Percentiles rank a stretch among this genome's conserved stretches.
phyloP scores from a whole-genome alignment of 345 rosid genomes.

The Bretschneidera sinensis region DNA sequence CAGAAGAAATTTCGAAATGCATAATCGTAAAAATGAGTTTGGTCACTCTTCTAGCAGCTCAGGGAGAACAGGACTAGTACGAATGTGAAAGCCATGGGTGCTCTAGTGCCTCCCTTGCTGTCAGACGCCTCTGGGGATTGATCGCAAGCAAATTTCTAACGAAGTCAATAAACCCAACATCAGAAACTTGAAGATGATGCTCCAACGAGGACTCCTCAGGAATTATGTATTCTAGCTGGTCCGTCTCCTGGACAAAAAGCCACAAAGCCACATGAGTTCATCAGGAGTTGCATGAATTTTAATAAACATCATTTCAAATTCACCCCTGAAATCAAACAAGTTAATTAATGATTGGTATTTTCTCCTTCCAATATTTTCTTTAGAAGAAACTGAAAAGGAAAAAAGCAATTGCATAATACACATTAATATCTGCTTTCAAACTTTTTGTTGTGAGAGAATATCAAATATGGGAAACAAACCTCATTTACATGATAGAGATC shows the following conservation, averaged over 20 bases:
- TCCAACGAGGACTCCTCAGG: constrained; percentile 68
- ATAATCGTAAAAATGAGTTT: background rate
- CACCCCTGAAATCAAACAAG: background rate
- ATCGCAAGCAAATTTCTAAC: constrained; percentile 65
- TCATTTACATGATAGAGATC: constrained; percentile 68
- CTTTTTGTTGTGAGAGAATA: background rate
- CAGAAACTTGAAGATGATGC: constrained; percentile 50
- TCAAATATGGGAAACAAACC: constrained; percentile 28
- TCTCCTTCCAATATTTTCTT: background rate
- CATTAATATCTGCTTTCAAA: background rate
- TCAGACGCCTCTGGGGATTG: constrained; percentile 72
- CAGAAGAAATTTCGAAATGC: background rate
- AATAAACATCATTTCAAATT: constrained; percentile 8
- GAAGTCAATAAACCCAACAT: constrained; percentile 54
- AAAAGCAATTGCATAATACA: background rate
- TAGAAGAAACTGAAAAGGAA: background rate
- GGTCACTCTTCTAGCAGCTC: background rate
- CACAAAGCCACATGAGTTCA: constrained; percentile 1
- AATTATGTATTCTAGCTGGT: constrained; percentile 69
- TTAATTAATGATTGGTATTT: background rate
- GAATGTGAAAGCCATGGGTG: constrained; percentile 81
- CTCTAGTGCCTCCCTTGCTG: constrained; percentile 71
- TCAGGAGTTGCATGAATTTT: background rate
- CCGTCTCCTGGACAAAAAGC: constrained; percentile 49
- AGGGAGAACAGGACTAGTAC: constrained; percentile 8